These are phyloP conservation scores for Cryptosporidium xiaoi DNA, from an alignment of 169 alveolate genomes.

Conservation along the genomic window DNA sequence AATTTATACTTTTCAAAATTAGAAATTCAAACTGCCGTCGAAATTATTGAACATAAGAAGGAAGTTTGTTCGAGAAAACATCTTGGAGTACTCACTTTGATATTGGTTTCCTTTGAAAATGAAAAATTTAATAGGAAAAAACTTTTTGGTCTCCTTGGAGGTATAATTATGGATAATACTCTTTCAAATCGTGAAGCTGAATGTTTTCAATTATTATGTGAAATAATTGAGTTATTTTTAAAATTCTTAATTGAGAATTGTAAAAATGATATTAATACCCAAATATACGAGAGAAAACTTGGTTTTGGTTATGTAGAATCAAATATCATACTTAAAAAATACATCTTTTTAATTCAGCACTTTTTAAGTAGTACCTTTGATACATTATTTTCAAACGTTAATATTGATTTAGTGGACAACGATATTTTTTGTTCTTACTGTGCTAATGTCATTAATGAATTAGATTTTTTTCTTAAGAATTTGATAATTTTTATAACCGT, in stretches of 20 bases:
- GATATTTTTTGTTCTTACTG: not conserved
- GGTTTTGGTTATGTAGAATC: not conserved
- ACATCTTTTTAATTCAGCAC: conserved; percentile 2
- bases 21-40: too few relatives aligned
- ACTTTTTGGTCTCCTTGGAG: conserved; percentile 1
- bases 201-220: too few relatives aligned
- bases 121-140: not conserved
- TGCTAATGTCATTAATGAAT: not conserved
- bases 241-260: conserved; percentile 10
- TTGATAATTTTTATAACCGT: not conserved
- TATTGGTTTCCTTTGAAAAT: not conserved
- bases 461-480: not conserved
- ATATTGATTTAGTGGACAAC: too few relatives aligned
- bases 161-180: not conserved
- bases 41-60: too few relatives aligned
- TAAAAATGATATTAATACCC: conserved; percentile 3
- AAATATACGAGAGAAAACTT: not conserved
- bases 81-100: conserved; percentile 2
- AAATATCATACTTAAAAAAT: conserved; percentile 3
- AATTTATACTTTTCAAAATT: too few relatives aligned
- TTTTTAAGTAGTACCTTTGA: conserved; percentile 21
- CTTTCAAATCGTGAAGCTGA: not conserved
- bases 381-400: not conserved
- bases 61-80: not conserved
- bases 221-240: not conserved